Base-by-base conservation (phyloP, 148 eudicot genomes). In the Persicaria tinctoria region DNA sequence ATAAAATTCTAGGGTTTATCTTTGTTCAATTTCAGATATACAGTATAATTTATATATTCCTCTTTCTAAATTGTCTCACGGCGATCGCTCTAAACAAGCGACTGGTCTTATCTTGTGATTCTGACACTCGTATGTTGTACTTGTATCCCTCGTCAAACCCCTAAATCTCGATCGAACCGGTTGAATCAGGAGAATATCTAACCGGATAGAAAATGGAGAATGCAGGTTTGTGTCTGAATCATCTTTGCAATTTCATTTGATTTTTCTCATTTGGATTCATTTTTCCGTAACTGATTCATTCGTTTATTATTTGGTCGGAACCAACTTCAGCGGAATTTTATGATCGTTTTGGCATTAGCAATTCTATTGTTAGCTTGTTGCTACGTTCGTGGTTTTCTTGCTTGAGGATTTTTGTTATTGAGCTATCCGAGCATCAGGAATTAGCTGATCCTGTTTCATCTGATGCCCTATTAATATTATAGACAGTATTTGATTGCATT, bases 181-280 rank as follows among this genome's bases (percentile, higher is more conserved):
- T 63, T 63, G 46, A 63, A 27, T 63, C 46, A 32, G 68, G 68
- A 13, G 46, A 66, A 14, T 66, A 32, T 41, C 17, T 13, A 44
- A 66, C 47, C 6, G 70, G 46, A 41, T 27, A 44, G 44, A 4
- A 66, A 18, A 66, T 66, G 70, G 70, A 66, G 46, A 66, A 41
- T 66, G 48, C 70, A 66, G 70, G 70, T 66, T 48, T 46, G 17
- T 64, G 18, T 70, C 56, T 23, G 53, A 60, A 32, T 50, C 49
- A 23, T 47, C 12, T 73, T 20, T 46, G 60, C 54, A 60, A 50
- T 20, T 17, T 50, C 49, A 66, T 38, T 66, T 14, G 18, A 12
- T 66, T 66, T 66, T 44, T 38, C 41, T 64, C 6, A 17, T 41
- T 41, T 12, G 18, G 12, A 38, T 66, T 27, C 16, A n/a, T 63